Percentiles rank a stretch among this genome's conserved stretches.
Conservation (phyloP, 2,329 filamentous ascomycete species). For the Trichophyton simii region DNA sequence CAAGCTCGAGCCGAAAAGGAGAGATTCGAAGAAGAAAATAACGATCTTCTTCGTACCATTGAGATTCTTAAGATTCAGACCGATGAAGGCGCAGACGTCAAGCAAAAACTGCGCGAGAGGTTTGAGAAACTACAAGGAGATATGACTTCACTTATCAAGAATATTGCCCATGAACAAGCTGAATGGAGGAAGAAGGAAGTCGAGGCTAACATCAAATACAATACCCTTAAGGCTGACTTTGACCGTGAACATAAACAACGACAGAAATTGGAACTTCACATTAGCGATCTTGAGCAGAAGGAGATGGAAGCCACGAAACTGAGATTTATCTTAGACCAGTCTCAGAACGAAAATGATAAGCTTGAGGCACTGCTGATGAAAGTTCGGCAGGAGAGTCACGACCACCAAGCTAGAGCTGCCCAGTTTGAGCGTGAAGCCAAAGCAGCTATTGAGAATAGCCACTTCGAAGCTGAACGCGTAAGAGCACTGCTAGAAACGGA, state of each 20-base stretch:
- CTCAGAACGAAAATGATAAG: slow-evolving; percentile 47
- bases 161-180: slow-evolving; percentile 72
- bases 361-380: slow-evolving; percentile 46
- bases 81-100: slow-evolving; percentile 72
- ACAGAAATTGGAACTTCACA: slow-evolving; percentile 47
- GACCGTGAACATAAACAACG: slow-evolving; percentile 58
- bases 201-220: slow-evolving; percentile 42
- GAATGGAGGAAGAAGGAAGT: slow-evolving; percentile 58
- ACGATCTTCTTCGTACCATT: slow-evolving; percentile 60
- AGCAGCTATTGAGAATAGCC: slow-evolving; percentile 67
- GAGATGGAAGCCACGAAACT: slow-evolving; percentile 67
- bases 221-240: slow-evolving; percentile 43
- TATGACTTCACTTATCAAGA: slow-evolving; percentile 64
- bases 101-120: slow-evolving; percentile 72
- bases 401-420: slow-evolving; percentile 55
- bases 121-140: slow-evolving; percentile 78
- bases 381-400: slow-evolving; percentile 47
- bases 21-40: slow-evolving; percentile 48
- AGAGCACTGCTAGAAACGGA: slow-evolving; percentile 68
- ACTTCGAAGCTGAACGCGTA: slow-evolving; percentile 67
- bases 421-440: slow-evolving; percentile 70
- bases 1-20: slow-evolving; percentile 49
- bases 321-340: slow-evolving; percentile 63
- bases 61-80: slow-evolving; percentile 64
- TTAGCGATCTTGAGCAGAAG: slow-evolving; percentile 51